Conservation (phyloP, 768 basidiomycete species). For the Gymnopilus junonius region DNA sequence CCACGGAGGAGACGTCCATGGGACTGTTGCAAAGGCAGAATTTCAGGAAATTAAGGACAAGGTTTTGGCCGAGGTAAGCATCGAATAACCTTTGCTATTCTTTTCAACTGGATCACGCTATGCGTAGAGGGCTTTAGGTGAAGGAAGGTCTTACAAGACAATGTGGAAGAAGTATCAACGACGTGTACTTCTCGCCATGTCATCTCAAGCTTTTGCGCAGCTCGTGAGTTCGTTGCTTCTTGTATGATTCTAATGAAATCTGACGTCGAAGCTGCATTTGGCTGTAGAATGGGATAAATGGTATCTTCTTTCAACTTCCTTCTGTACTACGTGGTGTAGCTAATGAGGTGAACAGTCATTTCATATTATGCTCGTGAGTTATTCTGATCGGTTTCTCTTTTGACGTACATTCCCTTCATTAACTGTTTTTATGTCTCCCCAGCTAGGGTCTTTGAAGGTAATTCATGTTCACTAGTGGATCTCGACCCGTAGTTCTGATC, state of each 20-base stretch:
- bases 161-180: conserved; percentile 91
- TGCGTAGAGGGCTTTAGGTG: conserved; percentile 73
- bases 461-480: conserved; percentile 9
- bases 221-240: conserved; percentile 56
- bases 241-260: conserved; percentile 4
- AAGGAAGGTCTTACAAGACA: conserved; percentile 70
- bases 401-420: conserved; percentile 1
- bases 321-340: conserved; percentile 4
- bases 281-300: conserved; percentile 91
- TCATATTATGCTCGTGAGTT: conserved; percentile 91
- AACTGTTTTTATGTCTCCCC: neutral
- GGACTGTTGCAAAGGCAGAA: conserved; percentile 74
- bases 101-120: neutral
- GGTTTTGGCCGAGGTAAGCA: conserved; percentile 63
- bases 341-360: conserved; percentile 60
- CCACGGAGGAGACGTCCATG: conserved; percentile 78
- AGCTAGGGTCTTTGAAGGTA: conserved; percentile 93
- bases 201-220: conserved; percentile 94
- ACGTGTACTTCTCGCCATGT: conserved; percentile 91
- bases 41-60: conserved; percentile 88
- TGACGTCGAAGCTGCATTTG: conserved; percentile 12
- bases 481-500: conserved; percentile 5
- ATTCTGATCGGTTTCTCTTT: conserved; percentile 4
- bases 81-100: conserved; percentile 16
- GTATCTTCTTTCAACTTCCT: conserved; percentile 40